These are phyloP conservation scores for Arxiozyma slooffiae DNA, from an alignment of 1,139 yeast genomes.

Conservation along the genomic window DNA sequence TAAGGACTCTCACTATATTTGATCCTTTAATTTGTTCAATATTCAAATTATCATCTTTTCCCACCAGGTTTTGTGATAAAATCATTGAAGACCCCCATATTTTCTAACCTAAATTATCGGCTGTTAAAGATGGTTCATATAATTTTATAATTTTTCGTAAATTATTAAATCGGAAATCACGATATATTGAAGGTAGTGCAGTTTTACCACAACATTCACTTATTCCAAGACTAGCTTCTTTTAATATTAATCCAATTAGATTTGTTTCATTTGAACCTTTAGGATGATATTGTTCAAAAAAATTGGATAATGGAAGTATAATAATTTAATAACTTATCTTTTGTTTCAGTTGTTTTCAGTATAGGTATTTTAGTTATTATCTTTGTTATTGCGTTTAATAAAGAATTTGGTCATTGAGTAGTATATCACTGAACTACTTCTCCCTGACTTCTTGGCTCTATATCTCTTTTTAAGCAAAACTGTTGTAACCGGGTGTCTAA, in stretches of 20 bases:
- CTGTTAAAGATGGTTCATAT: conserved; percentile 76
- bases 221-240: conserved; percentile 52
- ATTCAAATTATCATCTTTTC: conserved; percentile 8
- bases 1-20: conserved; percentile 40
- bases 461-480: conserved; percentile 27
- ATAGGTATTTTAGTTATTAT: conserved; percentile 28
- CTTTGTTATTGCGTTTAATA: conserved; percentile 23
- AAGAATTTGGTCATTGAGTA: conserved; percentile 33
- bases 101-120: conserved; percentile 79
- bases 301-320: conserved; percentile 56
- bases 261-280: conserved; percentile 29
- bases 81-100: conserved; percentile 93
- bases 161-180: conserved; percentile 38
- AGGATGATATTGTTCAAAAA: conserved; percentile 31
- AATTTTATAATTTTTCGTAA: conserved; percentile 37
- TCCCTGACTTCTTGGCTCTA: conserved; percentile 24
- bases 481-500: conserved; percentile 9
- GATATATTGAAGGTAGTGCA: conserved; percentile 63
- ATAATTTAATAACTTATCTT: conserved; percentile 42
- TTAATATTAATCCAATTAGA: conserved; percentile 32
- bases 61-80: conserved; percentile 41
- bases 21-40: neutral
- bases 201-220: conserved; percentile 82
- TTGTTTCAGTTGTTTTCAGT: conserved; percentile 9
- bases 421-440: conserved; percentile 38